Conservation (phyloP, 805 yeast genomes). For the Candida chauliodis region DNA sequence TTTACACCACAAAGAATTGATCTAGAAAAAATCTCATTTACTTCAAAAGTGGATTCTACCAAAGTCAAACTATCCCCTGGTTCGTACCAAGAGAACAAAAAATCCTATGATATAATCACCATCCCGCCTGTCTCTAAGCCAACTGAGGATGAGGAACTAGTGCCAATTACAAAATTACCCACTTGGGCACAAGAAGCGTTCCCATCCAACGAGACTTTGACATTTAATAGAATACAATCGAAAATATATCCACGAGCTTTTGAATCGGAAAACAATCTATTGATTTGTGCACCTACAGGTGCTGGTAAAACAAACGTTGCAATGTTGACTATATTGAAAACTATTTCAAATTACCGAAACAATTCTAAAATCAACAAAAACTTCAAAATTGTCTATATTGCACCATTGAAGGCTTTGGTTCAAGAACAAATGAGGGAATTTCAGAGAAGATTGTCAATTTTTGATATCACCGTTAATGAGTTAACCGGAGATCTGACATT, state of each 20-base stretch:
- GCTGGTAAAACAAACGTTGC: conserved; percentile 99
- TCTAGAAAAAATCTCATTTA: conserved; percentile 8
- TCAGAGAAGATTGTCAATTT: conserved; percentile 58
- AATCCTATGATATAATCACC: conserved; percentile 80
- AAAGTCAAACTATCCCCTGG: conserved; percentile 79
- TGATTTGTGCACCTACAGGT: conserved; percentile 97
- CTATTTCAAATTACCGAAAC: conserved; percentile 52
- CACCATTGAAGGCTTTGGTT: conserved; percentile 91
- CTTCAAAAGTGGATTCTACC: conserved; percentile 45
- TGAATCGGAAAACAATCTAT: conserved; percentile 60
- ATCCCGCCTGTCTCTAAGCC: conserved; percentile 69
- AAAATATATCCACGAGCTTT: conserved; percentile 79
- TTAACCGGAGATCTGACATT: conserved; percentile 86
- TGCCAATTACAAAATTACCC: conserved; percentile 64
- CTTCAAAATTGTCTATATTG: conserved; percentile 81
- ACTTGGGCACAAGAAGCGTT: conserved; percentile 80
- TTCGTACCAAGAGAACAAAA: conserved; percentile 70
- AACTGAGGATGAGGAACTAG: conserved; percentile 40
- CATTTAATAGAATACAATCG: conserved; percentile 81
- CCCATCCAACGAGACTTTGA: conserved; percentile 58
- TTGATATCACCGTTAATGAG: conserved; percentile 75
- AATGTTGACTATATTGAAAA: conserved; percentile 68
- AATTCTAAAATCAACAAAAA: conserved; percentile 43
- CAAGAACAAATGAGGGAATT: conserved; percentile 93
- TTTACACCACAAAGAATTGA: conserved; percentile 7